phyloP scores from a whole-genome alignment of 768 basidiomycete species.

The Dacryopinax spathularia region DNA sequence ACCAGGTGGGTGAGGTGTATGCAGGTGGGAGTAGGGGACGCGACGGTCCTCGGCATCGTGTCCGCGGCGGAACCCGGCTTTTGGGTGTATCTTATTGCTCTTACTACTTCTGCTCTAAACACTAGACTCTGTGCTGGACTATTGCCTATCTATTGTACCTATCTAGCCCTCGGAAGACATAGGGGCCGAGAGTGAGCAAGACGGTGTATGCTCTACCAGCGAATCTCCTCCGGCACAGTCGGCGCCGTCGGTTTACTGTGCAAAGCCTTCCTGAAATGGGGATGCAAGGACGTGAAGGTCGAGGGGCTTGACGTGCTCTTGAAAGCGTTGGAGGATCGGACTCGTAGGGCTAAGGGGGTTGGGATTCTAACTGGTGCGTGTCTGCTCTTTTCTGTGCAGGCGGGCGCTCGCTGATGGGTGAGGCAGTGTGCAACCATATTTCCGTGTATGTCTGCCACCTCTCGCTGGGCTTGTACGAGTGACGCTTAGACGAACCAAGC shows the following conservation, averaged over 20 bases:
- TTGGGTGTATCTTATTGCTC: too few relatives aligned
- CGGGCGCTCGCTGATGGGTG: not conserved
- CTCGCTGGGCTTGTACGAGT: constrained; percentile 8
- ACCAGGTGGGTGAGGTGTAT: too few relatives aligned
- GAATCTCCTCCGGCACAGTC: constrained; percentile 48
- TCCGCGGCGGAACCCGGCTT: too few relatives aligned
- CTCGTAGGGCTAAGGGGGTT: constrained; percentile 33
- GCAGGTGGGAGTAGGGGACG: too few relatives aligned
- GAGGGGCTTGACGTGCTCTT: constrained; percentile 52
- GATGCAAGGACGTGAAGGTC: constrained; percentile 47
- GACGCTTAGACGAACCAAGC: constrained; percentile 6
- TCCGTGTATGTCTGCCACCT: constrained; percentile 45
- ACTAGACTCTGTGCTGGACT: too few relatives aligned
- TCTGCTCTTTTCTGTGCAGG: not conserved
- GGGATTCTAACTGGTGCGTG: constrained; percentile 61
- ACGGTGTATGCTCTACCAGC: constrained; percentile 20
- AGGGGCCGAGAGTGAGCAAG: constrained; percentile 31
- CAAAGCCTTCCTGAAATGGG: constrained; percentile 59
- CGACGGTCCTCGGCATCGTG: too few relatives aligned
- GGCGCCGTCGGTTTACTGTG: constrained; percentile 57
- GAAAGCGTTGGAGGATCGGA: constrained; percentile 40
- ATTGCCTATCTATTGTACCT: too few relatives aligned
- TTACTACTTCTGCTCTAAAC: not conserved
- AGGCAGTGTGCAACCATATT: constrained; percentile 77
- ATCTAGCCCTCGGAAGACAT: not conserved